These are phyloP conservation scores for Neostapfia colusana DNA, from an alignment of 176 grass and related monocot genomes.

Conservation along the genomic window DNA sequence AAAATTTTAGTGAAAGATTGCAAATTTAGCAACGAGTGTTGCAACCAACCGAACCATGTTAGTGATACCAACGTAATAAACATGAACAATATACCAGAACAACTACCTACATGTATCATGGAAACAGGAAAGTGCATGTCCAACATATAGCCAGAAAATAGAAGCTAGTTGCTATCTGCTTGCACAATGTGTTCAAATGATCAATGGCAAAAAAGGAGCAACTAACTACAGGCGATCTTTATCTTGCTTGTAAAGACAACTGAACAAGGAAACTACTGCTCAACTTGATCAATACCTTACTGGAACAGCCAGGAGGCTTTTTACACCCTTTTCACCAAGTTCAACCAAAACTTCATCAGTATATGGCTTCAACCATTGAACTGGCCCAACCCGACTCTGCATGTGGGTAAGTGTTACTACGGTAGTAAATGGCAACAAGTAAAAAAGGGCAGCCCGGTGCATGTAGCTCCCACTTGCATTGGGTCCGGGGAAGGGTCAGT, in stretches of 20 bases:
- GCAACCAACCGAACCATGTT: background rate
- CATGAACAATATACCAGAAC: background rate
- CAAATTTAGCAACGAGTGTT: background rate
- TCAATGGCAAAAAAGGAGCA: background rate
- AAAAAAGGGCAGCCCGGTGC: too few relatives aligned
- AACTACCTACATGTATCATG: background rate
- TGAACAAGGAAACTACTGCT: background rate
- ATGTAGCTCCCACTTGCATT: too few relatives aligned
- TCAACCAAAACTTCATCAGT: conserved; percentile 90
- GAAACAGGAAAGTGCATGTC: background rate
- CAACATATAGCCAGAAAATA: background rate
- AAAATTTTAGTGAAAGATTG: background rate
- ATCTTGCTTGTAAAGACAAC: background rate
- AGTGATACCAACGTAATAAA: background rate
- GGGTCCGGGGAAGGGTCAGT: too few relatives aligned
- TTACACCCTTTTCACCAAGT: conserved; percentile 85
- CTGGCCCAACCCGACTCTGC: conserved; percentile 90
- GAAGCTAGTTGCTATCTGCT: background rate
- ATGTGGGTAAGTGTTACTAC: conserved; percentile 34
- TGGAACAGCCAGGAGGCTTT: conserved; percentile 90
- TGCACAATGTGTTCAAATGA: background rate
- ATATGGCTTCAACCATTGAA: conserved; percentile 98
- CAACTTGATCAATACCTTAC: conserved; percentile 64
- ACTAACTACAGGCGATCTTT: background rate
- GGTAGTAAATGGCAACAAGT: background rate